phyloP scores from a whole-genome alignment of 1,284 basidiomycete genomes.

The Heterobasidion annosum region DNA sequence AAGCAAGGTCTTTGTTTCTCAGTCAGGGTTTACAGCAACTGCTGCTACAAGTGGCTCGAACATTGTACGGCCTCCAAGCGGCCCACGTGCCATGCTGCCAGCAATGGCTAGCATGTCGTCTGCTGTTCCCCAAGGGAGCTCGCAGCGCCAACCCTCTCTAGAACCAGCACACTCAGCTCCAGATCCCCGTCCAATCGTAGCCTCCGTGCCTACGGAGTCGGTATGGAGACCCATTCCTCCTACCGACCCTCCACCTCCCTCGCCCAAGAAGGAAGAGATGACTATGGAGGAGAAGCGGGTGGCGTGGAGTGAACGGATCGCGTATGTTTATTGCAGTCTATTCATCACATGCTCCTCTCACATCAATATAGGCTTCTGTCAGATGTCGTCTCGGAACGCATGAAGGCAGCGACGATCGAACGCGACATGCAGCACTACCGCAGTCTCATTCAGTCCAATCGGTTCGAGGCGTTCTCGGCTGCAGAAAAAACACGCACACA shows the following conservation, averaged over 20 bases:
- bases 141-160: neutral
- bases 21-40: neutral
- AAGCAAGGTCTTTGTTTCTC: neutral
- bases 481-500: constrained; percentile 13
- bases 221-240: neutral
- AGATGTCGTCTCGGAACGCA: constrained; percentile 16
- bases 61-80: neutral
- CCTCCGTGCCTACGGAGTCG: neutral
- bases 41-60: neutral
- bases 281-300: constrained; percentile 16
- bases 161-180: neutral
- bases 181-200: neutral
- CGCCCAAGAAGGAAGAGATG: constrained; percentile 7
- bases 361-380: constrained; percentile 14
- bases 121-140: neutral
- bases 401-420: constrained; percentile 15
- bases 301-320: constrained; percentile 22
- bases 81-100: neutral
- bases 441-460: constrained; percentile 12
- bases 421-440: constrained; percentile 14
- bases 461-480: constrained; percentile 11
- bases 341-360: neutral
- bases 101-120: too few relatives aligned
- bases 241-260: neutral
- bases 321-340: constrained; percentile 14